Evolutionary conservation across 2,329 filamentous ascomycete genomes (phyloP), one percentile per base, ranked within the genome.

Genomic region (Fusarium redolens): DNA sequence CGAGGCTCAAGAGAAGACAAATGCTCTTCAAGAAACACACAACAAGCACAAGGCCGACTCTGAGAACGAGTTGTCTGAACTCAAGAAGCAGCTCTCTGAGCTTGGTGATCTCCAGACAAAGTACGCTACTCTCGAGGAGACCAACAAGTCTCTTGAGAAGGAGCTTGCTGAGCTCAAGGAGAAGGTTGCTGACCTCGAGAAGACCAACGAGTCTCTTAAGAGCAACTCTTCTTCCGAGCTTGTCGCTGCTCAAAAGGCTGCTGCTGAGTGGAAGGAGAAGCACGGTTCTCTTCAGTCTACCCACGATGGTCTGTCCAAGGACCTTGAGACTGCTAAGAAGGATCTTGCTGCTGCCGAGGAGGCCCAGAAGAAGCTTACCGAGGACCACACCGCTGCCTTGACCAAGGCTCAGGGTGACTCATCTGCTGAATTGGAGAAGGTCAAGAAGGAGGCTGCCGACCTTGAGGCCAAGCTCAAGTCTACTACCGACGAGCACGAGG

Each of bases 41-140:
- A 73, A 76, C 57, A 75, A 79, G 67, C 73, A 80, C 56, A 77
- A 79, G 73, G 71, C 71, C 61, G 76, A 80, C 37, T 75, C 78
- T 52, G 74, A 77, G 56, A 69, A 74, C 37, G 77, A 78, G 54
- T 54, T 79, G n/a, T 59, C 78, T 37, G 77, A 78, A 31, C 74
- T 78, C 57, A 75, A 76, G 65, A 73, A 78, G 54, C 78, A 78
- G 69, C 76, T 83, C 20, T 71, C 79, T 17, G 71, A 81, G 38
- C 65, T 81, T 38, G 77, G 78, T 38, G 79, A 80, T 17, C 76
- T 77, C 10, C 64, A 79, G 61, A 78, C 80, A 61, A 82, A 81
- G 71, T 76, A 79, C 40, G 65, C 75, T 40, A 73, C 78, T 30
- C 75, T 82, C 14, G 76, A 82, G 58, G 71, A 78, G 69, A 71